Conservation (phyloP, 768 basidiomycete genomes). For the Naganishia vaughanmartiniae region DNA sequence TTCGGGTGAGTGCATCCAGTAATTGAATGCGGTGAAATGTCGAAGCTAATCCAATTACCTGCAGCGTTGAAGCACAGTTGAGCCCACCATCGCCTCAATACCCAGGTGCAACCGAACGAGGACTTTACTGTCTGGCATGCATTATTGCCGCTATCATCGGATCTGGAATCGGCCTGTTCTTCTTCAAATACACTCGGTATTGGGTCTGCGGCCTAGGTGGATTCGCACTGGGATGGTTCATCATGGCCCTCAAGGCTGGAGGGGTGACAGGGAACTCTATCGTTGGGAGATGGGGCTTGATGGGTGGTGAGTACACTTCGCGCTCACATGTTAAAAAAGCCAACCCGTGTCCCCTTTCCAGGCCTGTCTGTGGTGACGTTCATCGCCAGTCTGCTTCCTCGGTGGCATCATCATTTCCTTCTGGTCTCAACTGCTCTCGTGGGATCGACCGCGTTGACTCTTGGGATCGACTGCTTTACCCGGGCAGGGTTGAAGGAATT, state of each 20-base stretch:
- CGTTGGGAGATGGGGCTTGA: slow-evolving; percentile 83
- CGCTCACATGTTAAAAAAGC: not conserved
- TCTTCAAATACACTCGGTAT: slow-evolving; percentile 85
- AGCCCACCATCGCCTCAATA: slow-evolving; percentile 53
- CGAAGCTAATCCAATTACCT: slow-evolving; percentile 50
- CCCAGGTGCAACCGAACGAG: slow-evolving; percentile 76
- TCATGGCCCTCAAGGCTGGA: slow-evolving; percentile 78
- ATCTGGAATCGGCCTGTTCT: slow-evolving; percentile 83
- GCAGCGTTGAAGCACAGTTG: slow-evolving; percentile 75
- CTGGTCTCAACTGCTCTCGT: slow-evolving; percentile 79
- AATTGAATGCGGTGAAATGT: too few relatives aligned
- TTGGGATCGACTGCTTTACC: slow-evolving; percentile 91
- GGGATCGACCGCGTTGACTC: slow-evolving; percentile 82
- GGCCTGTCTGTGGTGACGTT: slow-evolving; percentile 74
- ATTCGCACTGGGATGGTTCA: slow-evolving; percentile 78
- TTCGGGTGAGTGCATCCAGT: slow-evolving; percentile 42
- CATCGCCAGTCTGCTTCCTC: slow-evolving; percentile 76
- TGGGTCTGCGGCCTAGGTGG: slow-evolving; percentile 72
- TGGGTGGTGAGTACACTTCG: slow-evolving; percentile 63
- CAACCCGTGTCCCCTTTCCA: slow-evolving; percentile 42
- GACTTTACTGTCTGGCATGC: slow-evolving; percentile 82
- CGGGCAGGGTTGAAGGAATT: slow-evolving; percentile 94
- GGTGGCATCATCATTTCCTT: slow-evolving; percentile 80
- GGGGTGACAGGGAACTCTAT: slow-evolving; percentile 69
- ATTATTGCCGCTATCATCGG: slow-evolving; percentile 77